These are phyloP conservation scores for Phytophthora macrochlamydospora DNA, from an alignment of 352 stramenopile genomes.

Conservation along the genomic window DNA sequence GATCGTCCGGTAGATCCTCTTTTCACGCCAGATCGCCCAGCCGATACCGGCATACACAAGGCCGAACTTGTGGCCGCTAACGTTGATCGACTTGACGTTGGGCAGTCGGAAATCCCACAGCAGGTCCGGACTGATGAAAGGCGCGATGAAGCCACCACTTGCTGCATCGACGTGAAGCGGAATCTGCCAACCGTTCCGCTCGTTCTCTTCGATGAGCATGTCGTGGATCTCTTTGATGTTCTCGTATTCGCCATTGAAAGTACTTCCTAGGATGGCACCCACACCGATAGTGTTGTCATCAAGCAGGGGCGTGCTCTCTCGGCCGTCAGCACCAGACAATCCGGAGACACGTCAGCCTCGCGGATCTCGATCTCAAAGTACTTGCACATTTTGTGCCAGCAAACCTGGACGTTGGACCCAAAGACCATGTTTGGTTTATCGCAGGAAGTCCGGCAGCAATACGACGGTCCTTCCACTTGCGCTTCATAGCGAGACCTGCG, in stretches of 20 bases:
- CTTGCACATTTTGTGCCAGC: conserved; percentile 29
- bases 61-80: conserved; percentile 92
- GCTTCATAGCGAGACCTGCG: conserved; percentile 86
- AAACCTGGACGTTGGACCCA: conserved; percentile 25
- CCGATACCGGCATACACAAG: conserved; percentile 91
- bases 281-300: conserved; percentile 93
- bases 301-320: conserved; percentile 70
- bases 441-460: conserved; percentile 14
- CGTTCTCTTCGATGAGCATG: conserved; percentile 81
- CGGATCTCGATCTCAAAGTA: conserved; percentile 30
- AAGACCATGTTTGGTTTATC: conserved; percentile 26
- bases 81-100: conserved; percentile 91
- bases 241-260: conserved; percentile 93
- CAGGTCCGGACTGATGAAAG: conserved; percentile 84
- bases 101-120: conserved; percentile 87
- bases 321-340: conserved; percentile 75
- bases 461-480: conserved; percentile 21
- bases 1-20: conserved; percentile 73
- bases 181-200: conserved; percentile 71
- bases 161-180: conserved; percentile 74
- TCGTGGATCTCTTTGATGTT: conserved; percentile 87
- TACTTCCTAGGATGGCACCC: conserved; percentile 86
- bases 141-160: conserved; percentile 78
- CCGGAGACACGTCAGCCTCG: conserved; percentile 18
- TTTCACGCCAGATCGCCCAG: conserved; percentile 87